Percentiles rank a stretch among this genome's conserved stretches.
Evolutionary conservation across 148 eudicot genomes (phyloP).

Genomic region (Arctostaphylos glauca): DNA sequence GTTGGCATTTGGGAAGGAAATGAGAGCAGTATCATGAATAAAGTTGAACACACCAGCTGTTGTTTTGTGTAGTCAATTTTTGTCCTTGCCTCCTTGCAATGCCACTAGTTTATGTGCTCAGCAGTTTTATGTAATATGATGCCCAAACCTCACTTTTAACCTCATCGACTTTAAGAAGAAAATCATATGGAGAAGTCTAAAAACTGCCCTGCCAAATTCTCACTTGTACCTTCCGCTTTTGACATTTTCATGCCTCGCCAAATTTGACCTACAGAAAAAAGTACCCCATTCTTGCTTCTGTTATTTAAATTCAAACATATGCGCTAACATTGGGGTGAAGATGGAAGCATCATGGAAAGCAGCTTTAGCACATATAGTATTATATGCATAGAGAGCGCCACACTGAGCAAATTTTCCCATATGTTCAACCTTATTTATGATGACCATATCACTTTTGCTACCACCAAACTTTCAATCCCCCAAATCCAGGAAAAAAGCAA

Average conservation of each 20-base stretch:
- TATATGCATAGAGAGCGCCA: background rate
- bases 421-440: background rate
- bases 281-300: too few relatives aligned
- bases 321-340: too few relatives aligned
- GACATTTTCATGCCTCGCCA: background rate
- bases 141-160: background rate
- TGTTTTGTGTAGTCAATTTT: background rate
- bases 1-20: too few relatives aligned
- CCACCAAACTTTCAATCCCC: constrained; percentile 12
- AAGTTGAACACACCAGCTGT: too few relatives aligned
- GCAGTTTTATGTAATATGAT: background rate
- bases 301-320: too few relatives aligned
- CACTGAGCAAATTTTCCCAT: background rate
- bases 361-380: background rate
- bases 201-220: background rate
- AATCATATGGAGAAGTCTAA: background rate
- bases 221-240: background rate
- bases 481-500: background rate
- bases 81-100: background rate
- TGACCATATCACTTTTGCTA: constrained; percentile 2
- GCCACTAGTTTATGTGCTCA: background rate
- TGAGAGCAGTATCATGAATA: too few relatives aligned
- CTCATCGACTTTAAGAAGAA: background rate
- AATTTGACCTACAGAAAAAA: background rate
- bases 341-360: background rate